Conservation (phyloP, 306 rosid species). For the Casuarina equisetifolia region DNA sequence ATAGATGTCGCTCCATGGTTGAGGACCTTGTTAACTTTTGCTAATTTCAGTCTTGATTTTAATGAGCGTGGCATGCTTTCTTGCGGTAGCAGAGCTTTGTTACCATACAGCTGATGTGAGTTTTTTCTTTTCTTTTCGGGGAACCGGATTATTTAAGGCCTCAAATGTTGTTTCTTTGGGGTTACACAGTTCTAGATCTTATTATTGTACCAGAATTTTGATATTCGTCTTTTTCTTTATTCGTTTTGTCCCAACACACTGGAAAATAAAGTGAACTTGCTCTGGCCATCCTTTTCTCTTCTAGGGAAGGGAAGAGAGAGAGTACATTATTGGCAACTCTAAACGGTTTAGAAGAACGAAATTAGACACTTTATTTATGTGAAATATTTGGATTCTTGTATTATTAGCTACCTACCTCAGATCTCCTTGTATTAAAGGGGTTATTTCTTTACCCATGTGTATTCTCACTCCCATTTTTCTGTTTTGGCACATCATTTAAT, state of each 20-base stretch:
- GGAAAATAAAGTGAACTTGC: background rate
- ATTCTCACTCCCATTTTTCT: too few species aligned
- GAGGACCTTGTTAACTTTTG: conserved; percentile 8
- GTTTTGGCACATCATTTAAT: too few species aligned
- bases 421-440: too few species aligned
- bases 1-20: conserved; percentile 20
- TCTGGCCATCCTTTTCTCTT: background rate
- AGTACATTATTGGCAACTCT: too few species aligned
- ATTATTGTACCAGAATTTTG: background rate
- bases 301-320: too few species aligned
- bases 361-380: background rate
- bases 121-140: background rate
- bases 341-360: too few species aligned
- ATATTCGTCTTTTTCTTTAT: background rate
- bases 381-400: background rate
- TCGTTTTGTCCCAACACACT: background rate
- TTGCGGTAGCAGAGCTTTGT: background rate
- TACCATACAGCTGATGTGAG: background rate
- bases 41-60: background rate
- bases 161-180: background rate
- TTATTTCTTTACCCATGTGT: too few species aligned
- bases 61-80: conserved; percentile 1
- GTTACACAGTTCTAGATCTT: background rate
- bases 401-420: too few species aligned
- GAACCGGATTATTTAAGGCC: background rate